Conservation (phyloP, 1,139 yeast species). For the Geotrichum candidum region DNA sequence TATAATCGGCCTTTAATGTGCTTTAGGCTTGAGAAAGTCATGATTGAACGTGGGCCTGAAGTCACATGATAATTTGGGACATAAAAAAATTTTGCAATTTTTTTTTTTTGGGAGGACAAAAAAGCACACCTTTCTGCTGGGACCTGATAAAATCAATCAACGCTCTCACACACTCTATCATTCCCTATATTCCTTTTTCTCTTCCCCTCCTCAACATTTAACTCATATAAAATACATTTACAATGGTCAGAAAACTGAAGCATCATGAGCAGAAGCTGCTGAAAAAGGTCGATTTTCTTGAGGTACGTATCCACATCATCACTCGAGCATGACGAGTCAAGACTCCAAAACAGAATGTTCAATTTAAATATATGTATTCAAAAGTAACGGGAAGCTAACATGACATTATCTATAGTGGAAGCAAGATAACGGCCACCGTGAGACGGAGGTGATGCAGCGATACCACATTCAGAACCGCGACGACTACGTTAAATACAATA, state of each 20-base stretch:
- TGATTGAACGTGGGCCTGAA: too few species aligned
- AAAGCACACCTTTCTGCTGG: too few species aligned
- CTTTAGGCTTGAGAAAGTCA: too few species aligned
- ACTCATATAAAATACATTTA: slow-evolving; percentile 13
- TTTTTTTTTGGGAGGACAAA: too few species aligned
- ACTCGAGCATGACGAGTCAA: neutral
- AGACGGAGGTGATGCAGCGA: slow-evolving; percentile 89
- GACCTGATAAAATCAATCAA: too few species aligned
- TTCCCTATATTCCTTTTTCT: too few species aligned
- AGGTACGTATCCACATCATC: slow-evolving; percentile 32
- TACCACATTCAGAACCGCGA: slow-evolving; percentile 92
- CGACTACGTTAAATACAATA: slow-evolving; percentile 91
- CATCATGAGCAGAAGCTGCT: slow-evolving; percentile 92
- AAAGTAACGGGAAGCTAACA: neutral
- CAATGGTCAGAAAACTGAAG: slow-evolving; percentile 85
- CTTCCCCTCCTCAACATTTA: too few species aligned
- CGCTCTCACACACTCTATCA: too few species aligned
- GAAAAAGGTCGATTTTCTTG: slow-evolving; percentile 92
- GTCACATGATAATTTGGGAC: too few species aligned
- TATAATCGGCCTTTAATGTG: too few species aligned
- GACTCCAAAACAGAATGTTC: neutral
- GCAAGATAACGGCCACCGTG: slow-evolving; percentile 91
- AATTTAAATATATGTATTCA: neutral
- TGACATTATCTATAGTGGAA: slow-evolving; percentile 51
- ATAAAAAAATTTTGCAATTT: too few species aligned